These are phyloP conservation scores for peach (Prunus persica) DNA, from an alignment of 306 rosid species.

Conservation along the genomic window DNA sequence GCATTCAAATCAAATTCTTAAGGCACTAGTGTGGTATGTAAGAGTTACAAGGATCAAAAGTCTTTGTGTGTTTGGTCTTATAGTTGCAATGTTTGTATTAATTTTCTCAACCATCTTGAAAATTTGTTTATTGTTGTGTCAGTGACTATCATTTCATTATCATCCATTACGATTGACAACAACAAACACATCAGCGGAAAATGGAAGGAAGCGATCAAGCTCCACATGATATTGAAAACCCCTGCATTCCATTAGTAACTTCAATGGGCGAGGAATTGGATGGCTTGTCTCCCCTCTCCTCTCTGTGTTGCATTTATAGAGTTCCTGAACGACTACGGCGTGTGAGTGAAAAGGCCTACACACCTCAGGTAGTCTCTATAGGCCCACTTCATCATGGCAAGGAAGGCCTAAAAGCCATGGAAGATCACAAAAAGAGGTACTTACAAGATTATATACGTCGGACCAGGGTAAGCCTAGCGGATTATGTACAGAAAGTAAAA, in stretches of 20 bases:
- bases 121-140: background rate
- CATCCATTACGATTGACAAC: background rate
- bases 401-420: conserved; percentile 18
- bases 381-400: conserved; percentile 30
- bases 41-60: background rate
- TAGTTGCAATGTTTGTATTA: no score
- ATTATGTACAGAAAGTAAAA: background rate
- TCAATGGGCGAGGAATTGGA: conserved; percentile 11
- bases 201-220: conserved; percentile 4
- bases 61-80: background rate
- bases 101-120: background rate
- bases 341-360: conserved; percentile 16
- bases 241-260: background rate
- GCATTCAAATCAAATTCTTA: background rate
- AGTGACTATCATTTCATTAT: background rate
- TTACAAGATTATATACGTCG: conserved; percentile 1
- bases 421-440: conserved; percentile 24
- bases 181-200: background rate
- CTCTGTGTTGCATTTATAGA: background rate
- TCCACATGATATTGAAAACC: conserved; percentile 26
- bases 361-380: conserved; percentile 24
- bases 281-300: conserved; percentile 4
- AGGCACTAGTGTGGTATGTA: background rate
- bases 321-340: conserved; percentile 14
- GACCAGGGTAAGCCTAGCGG: background rate